phyloP scores from a whole-genome alignment of 139 green algal genomes.

The Pseudopediastrum boryanum region DNA sequence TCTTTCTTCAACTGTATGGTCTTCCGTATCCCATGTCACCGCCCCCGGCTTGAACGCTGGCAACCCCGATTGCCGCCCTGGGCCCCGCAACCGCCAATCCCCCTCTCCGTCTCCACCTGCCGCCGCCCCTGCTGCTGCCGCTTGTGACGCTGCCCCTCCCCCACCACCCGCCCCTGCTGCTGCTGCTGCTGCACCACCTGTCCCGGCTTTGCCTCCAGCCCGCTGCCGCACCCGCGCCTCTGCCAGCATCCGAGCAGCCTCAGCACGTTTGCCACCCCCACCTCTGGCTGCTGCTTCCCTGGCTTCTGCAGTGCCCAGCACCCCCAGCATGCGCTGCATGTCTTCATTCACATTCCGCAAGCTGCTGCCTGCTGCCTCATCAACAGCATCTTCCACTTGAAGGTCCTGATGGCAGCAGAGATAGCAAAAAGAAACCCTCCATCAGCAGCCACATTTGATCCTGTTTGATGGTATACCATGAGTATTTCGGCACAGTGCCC shows the following conservation, averaged over 20 bases:
- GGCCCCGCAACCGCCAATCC: constrained; percentile 66
- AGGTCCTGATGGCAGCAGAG: constrained; percentile 18
- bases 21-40: constrained; percentile 89
- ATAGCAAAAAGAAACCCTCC: no score
- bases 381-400: neutral
- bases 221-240: constrained; percentile 53
- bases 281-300: constrained; percentile 38
- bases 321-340: constrained; percentile 72
- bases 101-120: constrained; percentile 3
- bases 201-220: neutral
- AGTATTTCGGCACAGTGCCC: no score
- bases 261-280: constrained; percentile 45
- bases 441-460: no score
- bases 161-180: constrained; percentile 2
- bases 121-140: neutral
- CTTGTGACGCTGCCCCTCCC: neutral
- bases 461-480: no score
- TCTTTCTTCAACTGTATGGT: constrained; percentile 60
- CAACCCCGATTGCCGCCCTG: constrained; percentile 36
- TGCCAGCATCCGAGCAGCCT: constrained; percentile 66
- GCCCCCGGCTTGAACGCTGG: constrained; percentile 83
- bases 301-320: constrained; percentile 52
- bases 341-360: constrained; percentile 72
- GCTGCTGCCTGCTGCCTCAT: constrained; percentile 8
- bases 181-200: neutral